Conservation (phyloP, 768 basidiomycete genomes). For the Clitopilus hobsonii region DNA sequence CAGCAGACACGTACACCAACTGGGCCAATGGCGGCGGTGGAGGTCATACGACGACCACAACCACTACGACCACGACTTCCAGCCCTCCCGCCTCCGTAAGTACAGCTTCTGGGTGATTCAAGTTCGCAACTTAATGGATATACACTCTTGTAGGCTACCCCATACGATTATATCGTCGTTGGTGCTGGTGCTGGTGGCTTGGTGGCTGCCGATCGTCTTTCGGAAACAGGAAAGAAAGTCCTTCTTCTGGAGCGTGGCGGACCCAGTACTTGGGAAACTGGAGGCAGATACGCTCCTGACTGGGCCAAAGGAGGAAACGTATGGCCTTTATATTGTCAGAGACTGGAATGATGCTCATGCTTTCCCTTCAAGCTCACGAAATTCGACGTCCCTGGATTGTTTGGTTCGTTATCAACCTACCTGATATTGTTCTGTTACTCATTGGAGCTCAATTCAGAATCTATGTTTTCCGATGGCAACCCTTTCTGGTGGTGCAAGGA, state of each 20-base stretch:
- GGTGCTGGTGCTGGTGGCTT: conserved; percentile 58
- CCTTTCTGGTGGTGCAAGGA: conserved; percentile 68
- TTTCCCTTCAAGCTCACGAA: conserved; percentile 49
- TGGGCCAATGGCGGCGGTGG: conserved; percentile 48
- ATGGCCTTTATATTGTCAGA: conserved; percentile 6
- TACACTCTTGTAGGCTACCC: conserved; percentile 29
- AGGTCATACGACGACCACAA: conserved; percentile 27
- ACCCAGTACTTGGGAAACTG: conserved; percentile 53
- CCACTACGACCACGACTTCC: conserved; percentile 30
- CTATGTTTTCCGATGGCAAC: conserved; percentile 55
- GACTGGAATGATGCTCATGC: not conserved
- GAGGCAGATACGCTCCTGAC: conserved; percentile 49
- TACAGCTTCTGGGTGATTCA: not conserved
- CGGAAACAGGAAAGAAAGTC: conserved; percentile 60
- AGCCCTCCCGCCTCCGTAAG: conserved; percentile 22
- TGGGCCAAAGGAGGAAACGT: conserved; percentile 47
- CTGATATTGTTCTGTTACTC: not conserved
- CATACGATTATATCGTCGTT: conserved; percentile 53
- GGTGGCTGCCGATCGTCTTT: conserved; percentile 53
- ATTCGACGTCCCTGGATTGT: conserved; percentile 62
- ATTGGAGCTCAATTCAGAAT: conserved; percentile 28
- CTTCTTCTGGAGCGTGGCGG: conserved; percentile 61
- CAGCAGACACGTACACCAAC: conserved; percentile 37
- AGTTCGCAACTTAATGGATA: not conserved
- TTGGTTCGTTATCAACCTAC: conserved; percentile 23